Base-by-base conservation (phyloP, 352 stramenopile genomes). In the Pythium sp. region DNA sequence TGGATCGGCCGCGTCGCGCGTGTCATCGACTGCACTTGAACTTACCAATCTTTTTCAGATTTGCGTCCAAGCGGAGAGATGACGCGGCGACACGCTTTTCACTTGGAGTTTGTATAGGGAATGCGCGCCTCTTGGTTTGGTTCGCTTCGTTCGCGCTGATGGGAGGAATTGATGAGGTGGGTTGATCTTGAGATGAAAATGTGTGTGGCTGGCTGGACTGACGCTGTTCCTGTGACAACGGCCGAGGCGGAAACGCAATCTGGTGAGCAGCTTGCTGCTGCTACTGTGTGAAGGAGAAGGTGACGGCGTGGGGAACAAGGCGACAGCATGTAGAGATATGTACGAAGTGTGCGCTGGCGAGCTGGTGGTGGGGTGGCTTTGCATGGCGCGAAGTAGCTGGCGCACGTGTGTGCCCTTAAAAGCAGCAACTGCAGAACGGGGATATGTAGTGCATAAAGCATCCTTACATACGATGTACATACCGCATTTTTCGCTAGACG, bases 21-120 rank as follows among this genome's bases (percentile, higher is more conserved):
- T 76, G 74, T 76, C 74, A 81, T 68, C 67, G 47, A 20, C 49
- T 61, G n/a, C 20, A 68, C 53, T 81, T 81, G 74, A 76, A 77
- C 14, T n/a, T 60, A 1, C 22, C n/a, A 8, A 38, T 49, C 15
- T 47, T 5, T 47, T 47, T 20, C 38, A 47, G 12, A 34, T 30
- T n/a, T 11, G 3, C 12, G 38, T 36, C 51, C 53, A 58, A 58
- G 53, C 24, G 53, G 53, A 58, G 28, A n/a, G 26, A 5, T 58
- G 53, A 58, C 53, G 28, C 53, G 15, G 20, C 28, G 30, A 12
- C 2, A 3, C 14, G 51, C 24, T 22, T 36, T 22, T 36, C 2
- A 38, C 24, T 58, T 58, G 53, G 53, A 36, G 53, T 58, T 58
- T 58, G 53, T 58, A 58, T 24, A 26, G 3, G 15, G 51, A 28